A percentile compares a stretch with the other conserved stretches of the same genome.
These are phyloP conservation scores for Tranzscheliella williamsii DNA, from an alignment of 1,284 basidiomycete species.

Conservation along the genomic window DNA sequence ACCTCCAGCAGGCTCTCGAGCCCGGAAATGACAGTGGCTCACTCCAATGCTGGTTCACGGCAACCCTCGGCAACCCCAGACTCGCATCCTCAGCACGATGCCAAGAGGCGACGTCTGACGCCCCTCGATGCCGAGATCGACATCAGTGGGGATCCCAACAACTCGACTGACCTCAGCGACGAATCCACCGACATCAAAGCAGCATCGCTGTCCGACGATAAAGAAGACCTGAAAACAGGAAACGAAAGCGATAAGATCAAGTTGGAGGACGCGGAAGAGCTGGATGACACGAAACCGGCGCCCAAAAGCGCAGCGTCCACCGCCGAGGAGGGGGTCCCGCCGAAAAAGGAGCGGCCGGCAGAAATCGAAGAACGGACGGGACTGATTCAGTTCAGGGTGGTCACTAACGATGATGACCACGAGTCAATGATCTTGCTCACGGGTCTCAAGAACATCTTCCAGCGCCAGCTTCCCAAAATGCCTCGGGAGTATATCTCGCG, in stretches of 20 bases:
- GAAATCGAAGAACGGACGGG: constrained; percentile 79
- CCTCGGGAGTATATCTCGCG: constrained; percentile 97
- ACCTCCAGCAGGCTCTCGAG: constrained; percentile 43
- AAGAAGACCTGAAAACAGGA: neutral
- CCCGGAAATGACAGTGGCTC: constrained; percentile 31
- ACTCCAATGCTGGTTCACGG: constrained; percentile 29
- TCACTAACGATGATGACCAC: constrained; percentile 79
- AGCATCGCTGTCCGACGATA: neutral
- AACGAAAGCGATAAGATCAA: constrained; percentile 9
- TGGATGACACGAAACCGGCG: constrained; percentile 24
- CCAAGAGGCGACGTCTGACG: constrained; percentile 20
- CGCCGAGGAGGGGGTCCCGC: constrained; percentile 27
- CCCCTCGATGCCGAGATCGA: constrained; percentile 14
- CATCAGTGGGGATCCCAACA: constrained; percentile 7
- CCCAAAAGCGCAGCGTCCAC: constrained; percentile 32
- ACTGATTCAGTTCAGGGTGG: constrained; percentile 81
- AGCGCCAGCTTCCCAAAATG: constrained; percentile 98
- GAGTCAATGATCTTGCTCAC: constrained; percentile 77
- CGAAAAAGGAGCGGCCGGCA: constrained; percentile 66
- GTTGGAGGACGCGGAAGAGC: constrained; percentile 33
- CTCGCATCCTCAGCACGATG: constrained; percentile 14
- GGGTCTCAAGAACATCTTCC: constrained; percentile 93
- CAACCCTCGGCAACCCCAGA: constrained; percentile 14
- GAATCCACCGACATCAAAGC: constrained; percentile 13
- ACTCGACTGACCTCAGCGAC: constrained; percentile 33